Percentiles rank a stretch among this genome's conserved stretches.
Evolutionary conservation across 139 green algal genomes (phyloP).

Genomic region (Chlorella vulgaris): DNA sequence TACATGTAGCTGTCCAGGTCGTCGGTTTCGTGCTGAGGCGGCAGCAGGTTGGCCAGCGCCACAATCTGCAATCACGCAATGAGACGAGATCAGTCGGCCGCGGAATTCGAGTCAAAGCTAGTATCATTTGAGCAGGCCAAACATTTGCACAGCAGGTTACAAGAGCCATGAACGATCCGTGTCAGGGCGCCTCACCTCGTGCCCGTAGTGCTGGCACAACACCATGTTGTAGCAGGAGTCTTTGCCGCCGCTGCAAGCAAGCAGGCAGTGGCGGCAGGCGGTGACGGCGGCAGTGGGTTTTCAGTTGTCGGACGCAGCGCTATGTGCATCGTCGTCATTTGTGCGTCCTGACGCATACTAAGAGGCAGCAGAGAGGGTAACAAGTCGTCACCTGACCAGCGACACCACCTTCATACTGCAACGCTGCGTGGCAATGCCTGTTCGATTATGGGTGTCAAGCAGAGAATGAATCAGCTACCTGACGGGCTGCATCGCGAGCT

Average conservation of each 20-base stretch:
- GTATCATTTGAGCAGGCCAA: no score
- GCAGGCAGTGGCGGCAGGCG: neutral
- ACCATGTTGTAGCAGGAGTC: constrained; percentile 80
- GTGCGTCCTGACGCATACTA: neutral
- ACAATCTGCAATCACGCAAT: constrained; percentile 51
- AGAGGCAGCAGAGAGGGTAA: no score
- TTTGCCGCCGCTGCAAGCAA: constrained; percentile 69
- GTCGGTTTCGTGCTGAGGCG: constrained; percentile 54
- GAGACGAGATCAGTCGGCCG: neutral
- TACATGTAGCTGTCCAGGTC: constrained; percentile 97
- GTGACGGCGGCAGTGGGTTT: neutral
- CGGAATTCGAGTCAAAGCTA: no score
- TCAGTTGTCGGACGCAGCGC: neutral
- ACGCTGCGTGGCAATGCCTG: no score
- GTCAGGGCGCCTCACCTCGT: constrained; percentile 56
- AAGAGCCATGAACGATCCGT: neutral
- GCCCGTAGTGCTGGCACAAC: constrained; percentile 59
- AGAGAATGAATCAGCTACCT: no score
- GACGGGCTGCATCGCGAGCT: no score
- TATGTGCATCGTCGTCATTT: neutral
- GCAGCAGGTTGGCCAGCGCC: constrained; percentile 79
- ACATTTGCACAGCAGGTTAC: neutral
- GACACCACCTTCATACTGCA: constrained; percentile 41
- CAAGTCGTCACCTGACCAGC: constrained; percentile 43
- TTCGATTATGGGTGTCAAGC: neutral